Evolutionary conservation across 345 rosid genomes (phyloP).

Genomic region (Sonneratia caseolaris): DNA sequence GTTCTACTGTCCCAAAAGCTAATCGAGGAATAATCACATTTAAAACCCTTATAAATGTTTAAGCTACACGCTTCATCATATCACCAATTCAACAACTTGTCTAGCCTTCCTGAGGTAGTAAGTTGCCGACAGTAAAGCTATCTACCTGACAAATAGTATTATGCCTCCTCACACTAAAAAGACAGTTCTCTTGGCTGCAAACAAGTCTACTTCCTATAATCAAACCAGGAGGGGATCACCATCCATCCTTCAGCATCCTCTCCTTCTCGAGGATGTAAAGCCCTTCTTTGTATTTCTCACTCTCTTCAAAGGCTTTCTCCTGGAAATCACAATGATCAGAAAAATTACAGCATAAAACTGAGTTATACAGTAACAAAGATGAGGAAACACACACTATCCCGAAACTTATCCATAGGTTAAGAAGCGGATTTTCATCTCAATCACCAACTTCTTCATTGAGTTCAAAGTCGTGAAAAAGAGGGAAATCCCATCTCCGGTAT

Average conservation of each 20-base stretch:
- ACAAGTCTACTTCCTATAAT: background rate
- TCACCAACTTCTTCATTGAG: background rate
- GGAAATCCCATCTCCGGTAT: background rate
- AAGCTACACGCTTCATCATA: background rate
- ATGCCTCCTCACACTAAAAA: background rate
- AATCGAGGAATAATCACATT: background rate
- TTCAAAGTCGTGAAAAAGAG: background rate
- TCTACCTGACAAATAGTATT: background rate
- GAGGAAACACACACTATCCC: background rate
- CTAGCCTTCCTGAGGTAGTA: background rate
- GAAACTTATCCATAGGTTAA: background rate
- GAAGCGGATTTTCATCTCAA: background rate
- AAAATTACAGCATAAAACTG: background rate
- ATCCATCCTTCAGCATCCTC: slow-evolving; percentile 26
- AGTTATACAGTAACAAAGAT: background rate
- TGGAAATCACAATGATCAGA: slow-evolving; percentile 6
- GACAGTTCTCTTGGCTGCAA: background rate
- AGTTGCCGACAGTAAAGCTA: background rate
- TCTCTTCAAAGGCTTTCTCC: slow-evolving; percentile 40
- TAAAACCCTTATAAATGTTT: background rate
- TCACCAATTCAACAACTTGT: background rate
- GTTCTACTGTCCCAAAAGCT: background rate
- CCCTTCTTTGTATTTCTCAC: slow-evolving; percentile 36
- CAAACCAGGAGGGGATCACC: slow-evolving; percentile 19
- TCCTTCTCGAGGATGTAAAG: slow-evolving; percentile 35